phyloP scores from a whole-genome alignment of 2,329 filamentous ascomycete species.

The Ascochyta clinopodiicola region DNA sequence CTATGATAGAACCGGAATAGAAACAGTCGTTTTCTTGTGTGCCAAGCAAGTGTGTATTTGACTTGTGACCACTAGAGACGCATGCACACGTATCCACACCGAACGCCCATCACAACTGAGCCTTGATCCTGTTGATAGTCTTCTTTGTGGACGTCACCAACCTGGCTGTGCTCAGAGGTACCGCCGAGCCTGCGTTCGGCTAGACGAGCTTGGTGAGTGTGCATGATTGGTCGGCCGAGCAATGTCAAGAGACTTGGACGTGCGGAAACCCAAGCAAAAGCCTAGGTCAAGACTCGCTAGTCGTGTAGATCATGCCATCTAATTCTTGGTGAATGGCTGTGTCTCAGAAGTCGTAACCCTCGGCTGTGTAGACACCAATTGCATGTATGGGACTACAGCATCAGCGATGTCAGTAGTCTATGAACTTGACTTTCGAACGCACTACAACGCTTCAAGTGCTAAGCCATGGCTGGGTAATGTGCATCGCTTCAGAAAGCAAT shows the following conservation, averaged over 20 bases:
- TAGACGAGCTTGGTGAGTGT: conserved; percentile 28
- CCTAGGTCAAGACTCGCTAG: conserved; percentile 4
- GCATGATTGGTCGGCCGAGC: conserved; percentile 21
- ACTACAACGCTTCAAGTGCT: conserved; percentile 19
- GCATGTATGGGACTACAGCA: conserved; percentile 1
- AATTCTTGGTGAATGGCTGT: conserved; percentile 17
- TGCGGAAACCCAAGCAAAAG: conserved; percentile 6
- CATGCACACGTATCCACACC: background rate
- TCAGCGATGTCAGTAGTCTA: conserved; percentile 7
- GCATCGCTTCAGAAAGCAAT: background rate
- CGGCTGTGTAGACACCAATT: conserved; percentile 24
- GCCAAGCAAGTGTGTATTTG: background rate
- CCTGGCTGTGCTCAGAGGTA: conserved; percentile 30
- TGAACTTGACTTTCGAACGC: conserved; percentile 8
- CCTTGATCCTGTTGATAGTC: conserved; percentile 7
- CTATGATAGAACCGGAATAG: conserved; percentile 18
- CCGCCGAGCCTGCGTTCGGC: conserved; percentile 26
- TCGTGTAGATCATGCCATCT: conserved; percentile 3
- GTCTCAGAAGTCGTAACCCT: conserved; percentile 25
- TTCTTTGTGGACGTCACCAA: conserved; percentile 31
- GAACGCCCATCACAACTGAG: background rate
- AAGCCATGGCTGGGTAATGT: conserved; percentile 15
- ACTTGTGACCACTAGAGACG: background rate
- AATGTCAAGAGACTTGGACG: conserved; percentile 27
- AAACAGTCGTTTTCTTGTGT: conserved; percentile 5